Conservation (phyloP, 768 basidiomycete genomes). For the Mycena rebaudengoi region DNA sequence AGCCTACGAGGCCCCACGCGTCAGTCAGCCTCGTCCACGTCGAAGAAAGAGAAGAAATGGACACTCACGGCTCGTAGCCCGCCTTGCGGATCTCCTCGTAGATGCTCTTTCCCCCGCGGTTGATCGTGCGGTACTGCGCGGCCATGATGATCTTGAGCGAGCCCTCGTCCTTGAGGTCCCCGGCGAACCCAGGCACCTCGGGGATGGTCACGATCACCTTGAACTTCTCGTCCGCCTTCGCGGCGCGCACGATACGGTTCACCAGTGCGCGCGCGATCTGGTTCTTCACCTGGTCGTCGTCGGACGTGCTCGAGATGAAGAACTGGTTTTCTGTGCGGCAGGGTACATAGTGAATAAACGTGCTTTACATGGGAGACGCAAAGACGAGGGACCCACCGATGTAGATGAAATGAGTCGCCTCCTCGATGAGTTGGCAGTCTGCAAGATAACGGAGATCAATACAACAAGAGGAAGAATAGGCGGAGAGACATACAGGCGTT, state of each 20-base stretch:
- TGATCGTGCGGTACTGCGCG: constrained; percentile 88
- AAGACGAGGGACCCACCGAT: constrained; percentile 68
- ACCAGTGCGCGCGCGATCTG: constrained; percentile 85
- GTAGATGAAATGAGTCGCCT: constrained; percentile 90
- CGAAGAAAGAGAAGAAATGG: not conserved
- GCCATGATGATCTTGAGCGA: constrained; percentile 87
- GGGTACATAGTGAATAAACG: too few relatives aligned
- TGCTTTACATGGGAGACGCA: not conserved
- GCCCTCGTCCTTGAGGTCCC: constrained; percentile 74
- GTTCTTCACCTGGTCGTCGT: constrained; percentile 78
- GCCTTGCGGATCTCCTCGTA: constrained; percentile 83
- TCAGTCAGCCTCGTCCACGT: not conserved
- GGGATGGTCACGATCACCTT: constrained; percentile 90
- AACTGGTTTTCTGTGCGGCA: constrained; percentile 77
- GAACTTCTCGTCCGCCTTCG: constrained; percentile 74
- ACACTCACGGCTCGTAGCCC: constrained; percentile 79
- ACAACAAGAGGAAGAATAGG: not conserved
- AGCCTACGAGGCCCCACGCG: constrained; percentile 47
- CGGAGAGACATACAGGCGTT: constrained; percentile 76
- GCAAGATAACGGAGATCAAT: not conserved
- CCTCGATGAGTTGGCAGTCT: constrained; percentile 84
- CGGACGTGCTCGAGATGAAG: constrained; percentile 81
- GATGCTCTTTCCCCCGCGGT: constrained; percentile 87
- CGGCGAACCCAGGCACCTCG: constrained; percentile 89
- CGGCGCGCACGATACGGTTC: constrained; percentile 87